Percentiles rank a stretch among this genome's conserved stretches.
phyloP scores from a whole-genome alignment of 139 green algal genomes.

The Micractinium sp. region DNA sequence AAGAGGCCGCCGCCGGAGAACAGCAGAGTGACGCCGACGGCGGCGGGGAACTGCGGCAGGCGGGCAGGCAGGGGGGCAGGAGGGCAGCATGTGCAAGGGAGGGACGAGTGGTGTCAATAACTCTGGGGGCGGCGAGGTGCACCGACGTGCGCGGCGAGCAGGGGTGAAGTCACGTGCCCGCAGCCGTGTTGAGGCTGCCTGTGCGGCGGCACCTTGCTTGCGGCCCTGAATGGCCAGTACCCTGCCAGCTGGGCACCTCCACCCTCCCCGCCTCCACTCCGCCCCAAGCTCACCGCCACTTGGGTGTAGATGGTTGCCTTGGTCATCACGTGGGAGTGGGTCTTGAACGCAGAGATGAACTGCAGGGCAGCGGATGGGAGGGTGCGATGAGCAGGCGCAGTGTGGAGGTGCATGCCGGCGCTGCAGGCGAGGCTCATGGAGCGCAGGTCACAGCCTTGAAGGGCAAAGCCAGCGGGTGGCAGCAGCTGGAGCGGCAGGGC shows the following conservation, averaged over 20 bases:
- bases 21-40: constrained; percentile 9
- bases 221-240: too few species aligned
- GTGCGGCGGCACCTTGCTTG: background rate
- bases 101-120: background rate
- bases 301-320: constrained; percentile 35
- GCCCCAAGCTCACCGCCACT: constrained; percentile 35
- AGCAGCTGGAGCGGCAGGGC: too few species aligned
- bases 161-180: background rate
- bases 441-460: too few species aligned
- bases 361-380: too few species aligned
- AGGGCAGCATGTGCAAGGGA: background rate
- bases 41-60: constrained; percentile 4
- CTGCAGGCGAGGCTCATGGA: constrained; percentile 32
- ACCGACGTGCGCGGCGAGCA: background rate
- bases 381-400: too few species aligned
- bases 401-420: background rate
- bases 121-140: background rate
- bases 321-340: constrained; percentile 35
- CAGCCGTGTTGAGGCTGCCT: background rate
- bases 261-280: too few species aligned
- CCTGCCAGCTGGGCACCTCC: background rate
- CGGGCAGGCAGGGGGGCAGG: background rate
- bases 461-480: too few species aligned
- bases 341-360: constrained; percentile 54
- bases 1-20: constrained; percentile 13